Conservation (phyloP, 225 moss, liverwort and hornwort species). For the Pseudoscleropodium purum region DNA sequence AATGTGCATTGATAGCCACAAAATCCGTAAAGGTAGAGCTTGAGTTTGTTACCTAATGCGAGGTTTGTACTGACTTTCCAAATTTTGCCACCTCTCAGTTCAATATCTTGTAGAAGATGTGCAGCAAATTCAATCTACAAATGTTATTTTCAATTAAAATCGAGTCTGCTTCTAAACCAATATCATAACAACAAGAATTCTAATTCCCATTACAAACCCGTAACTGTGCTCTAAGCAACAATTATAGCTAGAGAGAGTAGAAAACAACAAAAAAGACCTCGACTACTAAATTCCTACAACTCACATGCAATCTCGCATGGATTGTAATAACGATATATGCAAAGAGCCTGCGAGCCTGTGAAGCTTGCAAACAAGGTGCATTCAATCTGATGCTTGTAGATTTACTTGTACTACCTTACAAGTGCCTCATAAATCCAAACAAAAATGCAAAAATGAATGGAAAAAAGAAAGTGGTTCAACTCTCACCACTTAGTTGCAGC, state of each 20-base stretch:
- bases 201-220: background rate
- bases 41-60: background rate
- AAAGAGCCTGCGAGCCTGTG: background rate
- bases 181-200: background rate
- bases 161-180: background rate
- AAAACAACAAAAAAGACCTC: background rate
- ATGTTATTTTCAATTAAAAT: background rate
- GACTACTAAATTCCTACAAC: background rate
- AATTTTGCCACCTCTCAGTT: background rate
- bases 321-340: background rate
- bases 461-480: too few relatives aligned
- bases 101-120: too few relatives aligned
- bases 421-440: too few relatives aligned
- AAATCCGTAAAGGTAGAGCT: too few relatives aligned
- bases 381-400: too few relatives aligned
- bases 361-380: background rate
- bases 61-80: background rate
- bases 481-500: too few relatives aligned
- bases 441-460: too few relatives aligned
- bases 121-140: background rate
- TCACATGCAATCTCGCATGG: background rate
- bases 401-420: too few relatives aligned
- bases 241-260: background rate
- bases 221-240: background rate
- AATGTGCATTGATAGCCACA: too few relatives aligned